Percentiles rank a stretch among this genome's conserved stretches.
These are phyloP conservation scores for Emiliania huxleyi DNA, from an alignment of 78 protist species.

Conservation along the genomic window DNA sequence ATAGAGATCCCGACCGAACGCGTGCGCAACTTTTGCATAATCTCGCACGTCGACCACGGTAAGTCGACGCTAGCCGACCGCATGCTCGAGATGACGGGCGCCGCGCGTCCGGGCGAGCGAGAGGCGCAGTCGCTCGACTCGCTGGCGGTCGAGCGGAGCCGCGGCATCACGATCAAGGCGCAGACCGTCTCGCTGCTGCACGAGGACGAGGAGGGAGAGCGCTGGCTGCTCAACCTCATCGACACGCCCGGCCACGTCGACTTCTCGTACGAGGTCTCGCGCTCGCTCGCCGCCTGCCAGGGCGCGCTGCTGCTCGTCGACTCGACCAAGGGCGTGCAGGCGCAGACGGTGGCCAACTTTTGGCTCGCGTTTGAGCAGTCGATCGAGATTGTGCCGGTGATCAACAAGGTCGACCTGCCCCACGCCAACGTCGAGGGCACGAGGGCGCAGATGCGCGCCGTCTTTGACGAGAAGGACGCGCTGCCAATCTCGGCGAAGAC, in stretches of 20 bases:
- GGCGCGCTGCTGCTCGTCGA: conserved; percentile 84
- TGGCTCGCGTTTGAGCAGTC: conserved; percentile 46
- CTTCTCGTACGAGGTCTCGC: conserved; percentile 75
- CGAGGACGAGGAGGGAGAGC: conserved; percentile 24
- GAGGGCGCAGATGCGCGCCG: conserved; percentile 36
- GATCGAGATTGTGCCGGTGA: conserved; percentile 76
- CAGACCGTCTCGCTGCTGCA: conserved; percentile 66
- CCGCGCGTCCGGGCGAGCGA: neutral
- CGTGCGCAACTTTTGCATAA: conserved; percentile 63
- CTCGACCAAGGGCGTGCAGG: conserved; percentile 77
- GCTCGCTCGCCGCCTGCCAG: conserved; percentile 77
- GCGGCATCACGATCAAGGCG: conserved; percentile 90
- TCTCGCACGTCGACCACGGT: conserved; percentile 79
- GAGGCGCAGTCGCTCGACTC: conserved; percentile 58
- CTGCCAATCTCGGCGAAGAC: conserved; percentile 52
- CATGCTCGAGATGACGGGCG: conserved; percentile 47
- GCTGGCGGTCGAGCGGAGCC: conserved; percentile 72
- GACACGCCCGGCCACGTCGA: conserved; percentile 94
- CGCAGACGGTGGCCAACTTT: conserved; percentile 83
- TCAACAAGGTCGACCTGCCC: conserved; percentile 71
- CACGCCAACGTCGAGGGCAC: conserved; percentile 43
- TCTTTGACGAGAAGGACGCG: neutral
- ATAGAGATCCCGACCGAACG: conserved; percentile 18
- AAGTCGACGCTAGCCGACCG: conserved; percentile 69
- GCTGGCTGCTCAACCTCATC: conserved; percentile 77